These are phyloP conservation scores for Lodderomyces orthopsilosis DNA, from an alignment of 1,139 yeast species.

Conservation along the genomic window DNA sequence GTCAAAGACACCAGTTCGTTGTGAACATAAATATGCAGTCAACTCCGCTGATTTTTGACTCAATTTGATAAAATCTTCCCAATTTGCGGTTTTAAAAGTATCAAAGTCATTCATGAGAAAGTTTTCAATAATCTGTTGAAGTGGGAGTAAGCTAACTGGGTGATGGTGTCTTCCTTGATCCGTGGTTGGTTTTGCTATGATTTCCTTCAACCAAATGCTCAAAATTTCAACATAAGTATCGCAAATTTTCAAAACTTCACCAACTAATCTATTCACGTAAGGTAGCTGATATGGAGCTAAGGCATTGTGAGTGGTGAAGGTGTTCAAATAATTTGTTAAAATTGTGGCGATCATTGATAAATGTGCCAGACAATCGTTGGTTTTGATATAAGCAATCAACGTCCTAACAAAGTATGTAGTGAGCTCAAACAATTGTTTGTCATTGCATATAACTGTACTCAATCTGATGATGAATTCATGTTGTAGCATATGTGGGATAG, in stretches of 20 bases:
- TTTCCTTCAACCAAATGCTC: background rate
- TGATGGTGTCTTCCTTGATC: background rate
- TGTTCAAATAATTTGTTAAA: background rate
- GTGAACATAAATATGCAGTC: background rate
- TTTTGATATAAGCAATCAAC: background rate
- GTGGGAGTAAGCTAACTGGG: background rate
- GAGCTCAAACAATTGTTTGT: background rate
- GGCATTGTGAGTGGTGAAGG: background rate
- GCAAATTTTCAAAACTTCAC: constrained; percentile 7
- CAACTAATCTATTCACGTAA: constrained; percentile 6
- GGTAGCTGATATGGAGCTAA: constrained; percentile 6
- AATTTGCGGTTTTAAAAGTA: constrained; percentile 1
- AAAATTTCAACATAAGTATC: background rate
- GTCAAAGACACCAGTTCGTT: background rate
- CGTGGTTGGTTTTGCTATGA: background rate
- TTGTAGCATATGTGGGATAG: background rate
- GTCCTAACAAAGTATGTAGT: constrained; percentile 1
- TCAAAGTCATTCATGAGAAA: background rate
- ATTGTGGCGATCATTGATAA: background rate
- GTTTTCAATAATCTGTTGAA: background rate
- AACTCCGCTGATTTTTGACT: background rate
- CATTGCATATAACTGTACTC: background rate
- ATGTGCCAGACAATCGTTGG: background rate
- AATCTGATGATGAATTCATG: background rate
- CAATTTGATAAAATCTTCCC: constrained; percentile 1